Base-by-base conservation (phyloP, 345 rosid genomes). In the Camelina laxa region DNA sequence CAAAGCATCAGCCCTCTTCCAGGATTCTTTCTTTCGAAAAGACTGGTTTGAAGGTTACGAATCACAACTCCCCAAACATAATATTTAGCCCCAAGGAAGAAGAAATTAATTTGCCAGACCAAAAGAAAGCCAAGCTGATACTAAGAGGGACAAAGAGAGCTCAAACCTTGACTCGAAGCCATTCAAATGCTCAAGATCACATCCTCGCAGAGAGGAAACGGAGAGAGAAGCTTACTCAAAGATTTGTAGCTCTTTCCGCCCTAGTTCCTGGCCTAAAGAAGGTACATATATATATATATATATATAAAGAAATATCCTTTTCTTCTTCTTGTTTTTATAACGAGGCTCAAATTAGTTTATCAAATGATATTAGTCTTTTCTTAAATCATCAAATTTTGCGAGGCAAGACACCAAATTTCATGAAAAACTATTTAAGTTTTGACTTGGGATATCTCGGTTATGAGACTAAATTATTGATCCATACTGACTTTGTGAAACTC, bases 211-310 rank as follows among this genome's bases (percentile, higher is more conserved):
- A 78, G 13, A 59, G 81, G 31, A 72, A 72, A 60, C 62, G 81
- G 0, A 65, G 81, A 58, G 77, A 78, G 24, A 78, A 72, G 45
- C 81, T 78, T 66, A 78, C 63, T 24, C 44, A 78, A 62, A 72
- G 81, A 66, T 72, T 78, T 50, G 72, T 78, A 38, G 81, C 74
- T 60, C 81, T 78, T 73, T 78, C 81, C 13, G 77, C 77, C 13
- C 16, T 72, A 36, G 16, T 78, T 67, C 77, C 81, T 60, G 77
- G 77, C 57, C 36, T 78, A 31, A 78, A 78, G 20, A 78, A 78
- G 81, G 81, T 78, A 72, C 19, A 38, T 21, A 57, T 9, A 19
- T 47, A 1, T 31, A n/a, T 78, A 72, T 15, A 38, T 21, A 57
- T 9, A 11, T 17, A 10, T 8, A 11, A 16, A n/a, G 0, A 30